These are phyloP conservation scores for Buddleja alternifolia DNA, from an alignment of 257 asterid genomes.

Conservation along the genomic window DNA sequence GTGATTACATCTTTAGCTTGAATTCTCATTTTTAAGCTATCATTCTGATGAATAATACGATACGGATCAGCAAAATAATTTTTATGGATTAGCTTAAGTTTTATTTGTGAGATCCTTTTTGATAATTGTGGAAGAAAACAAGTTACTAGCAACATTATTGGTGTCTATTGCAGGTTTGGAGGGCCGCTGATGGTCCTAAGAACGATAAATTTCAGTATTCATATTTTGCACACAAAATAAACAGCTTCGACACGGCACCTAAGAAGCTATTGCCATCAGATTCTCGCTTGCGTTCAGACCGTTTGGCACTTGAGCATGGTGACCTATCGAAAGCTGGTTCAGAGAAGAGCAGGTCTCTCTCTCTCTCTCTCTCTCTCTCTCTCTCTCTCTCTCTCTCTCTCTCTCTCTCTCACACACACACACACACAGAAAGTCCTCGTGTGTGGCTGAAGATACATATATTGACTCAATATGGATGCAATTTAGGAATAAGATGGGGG, in stretches of 20 bases:
- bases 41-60: too few species aligned
- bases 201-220: constrained; percentile 68
- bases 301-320: constrained; percentile 65
- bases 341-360: constrained; percentile 60
- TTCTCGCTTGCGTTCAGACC: constrained; percentile 69
- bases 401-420: constrained; percentile 5
- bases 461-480: too few species aligned
- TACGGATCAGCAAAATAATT: too few species aligned
- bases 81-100: too few species aligned
- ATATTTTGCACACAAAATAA: constrained; percentile 60
- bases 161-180: constrained; percentile 49
- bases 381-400: constrained; percentile 24
- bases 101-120: too few species aligned
- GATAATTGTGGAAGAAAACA: too few species aligned
- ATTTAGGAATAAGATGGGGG: too few species aligned
- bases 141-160: too few species aligned
- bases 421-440: too few species aligned
- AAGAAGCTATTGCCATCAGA: constrained; percentile 62
- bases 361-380: constrained; percentile 26
- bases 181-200: constrained; percentile 50
- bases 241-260: constrained; percentile 66
- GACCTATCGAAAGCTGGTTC: constrained; percentile 57
- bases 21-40: too few species aligned
- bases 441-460: too few species aligned
- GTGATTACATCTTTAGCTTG: not conserved